Conservation (phyloP, 169 alveolate genomes). For the Eimeria praecox region DNA sequence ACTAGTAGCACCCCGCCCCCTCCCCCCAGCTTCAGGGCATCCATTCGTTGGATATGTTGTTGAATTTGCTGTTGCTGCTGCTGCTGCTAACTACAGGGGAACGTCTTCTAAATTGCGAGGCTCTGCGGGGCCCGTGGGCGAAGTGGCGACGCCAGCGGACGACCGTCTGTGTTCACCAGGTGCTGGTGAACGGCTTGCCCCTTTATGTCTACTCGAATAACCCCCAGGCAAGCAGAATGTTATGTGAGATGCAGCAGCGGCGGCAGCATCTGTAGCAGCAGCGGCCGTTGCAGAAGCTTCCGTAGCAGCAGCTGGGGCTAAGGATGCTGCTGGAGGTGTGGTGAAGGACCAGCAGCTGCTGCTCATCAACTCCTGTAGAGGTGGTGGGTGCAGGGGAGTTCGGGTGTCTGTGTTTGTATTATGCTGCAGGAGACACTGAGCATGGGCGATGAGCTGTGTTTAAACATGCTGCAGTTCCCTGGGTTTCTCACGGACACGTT, state of each 20-base stretch:
- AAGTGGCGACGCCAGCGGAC: slow-evolving; percentile 54
- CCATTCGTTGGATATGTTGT: background rate
- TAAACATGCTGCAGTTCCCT: slow-evolving; percentile 64
- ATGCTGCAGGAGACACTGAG: slow-evolving; percentile 19
- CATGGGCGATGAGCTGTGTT: slow-evolving; percentile 66
- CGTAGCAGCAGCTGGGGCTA: background rate
- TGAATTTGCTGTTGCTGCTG: background rate
- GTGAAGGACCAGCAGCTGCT: background rate
- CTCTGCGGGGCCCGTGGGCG: slow-evolving; percentile 56
- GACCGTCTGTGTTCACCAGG: slow-evolving; percentile 55
- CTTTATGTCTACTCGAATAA: slow-evolving; percentile 63
- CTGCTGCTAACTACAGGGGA: slow-evolving; percentile 8
- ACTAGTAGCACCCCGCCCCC: background rate
- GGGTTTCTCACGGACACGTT: slow-evolving; percentile 56
- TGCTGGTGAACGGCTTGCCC: slow-evolving; percentile 57
- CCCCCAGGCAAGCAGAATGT: slow-evolving; percentile 27
- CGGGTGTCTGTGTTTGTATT: background rate
- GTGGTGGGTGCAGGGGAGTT: background rate
- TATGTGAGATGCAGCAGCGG: too few species aligned
- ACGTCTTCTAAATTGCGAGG: slow-evolving; percentile 20
- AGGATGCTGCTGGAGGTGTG: background rate
- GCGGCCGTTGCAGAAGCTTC: background rate
- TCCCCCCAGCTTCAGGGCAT: background rate
- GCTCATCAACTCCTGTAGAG: background rate
- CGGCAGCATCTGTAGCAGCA: too few species aligned